Conservation (phyloP, 1,139 yeast genomes). For the Meyerozyma carpophila region DNA sequence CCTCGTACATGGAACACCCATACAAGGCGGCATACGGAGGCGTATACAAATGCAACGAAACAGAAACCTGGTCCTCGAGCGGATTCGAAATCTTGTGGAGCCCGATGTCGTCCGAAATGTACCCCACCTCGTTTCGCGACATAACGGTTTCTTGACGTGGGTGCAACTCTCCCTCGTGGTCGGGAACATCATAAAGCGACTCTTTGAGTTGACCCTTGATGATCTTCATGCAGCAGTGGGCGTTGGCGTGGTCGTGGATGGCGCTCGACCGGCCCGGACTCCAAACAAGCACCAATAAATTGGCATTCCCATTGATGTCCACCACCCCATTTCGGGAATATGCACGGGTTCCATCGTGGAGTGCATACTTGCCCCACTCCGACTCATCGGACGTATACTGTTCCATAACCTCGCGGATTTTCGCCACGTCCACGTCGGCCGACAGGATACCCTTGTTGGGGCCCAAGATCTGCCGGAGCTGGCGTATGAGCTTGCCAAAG, state of each 20-base stretch:
- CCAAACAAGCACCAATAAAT: constrained; percentile 67
- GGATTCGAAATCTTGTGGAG: constrained; percentile 62
- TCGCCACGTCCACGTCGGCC: constrained; percentile 52
- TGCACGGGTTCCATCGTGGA: constrained; percentile 45
- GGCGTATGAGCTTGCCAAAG: constrained; percentile 24
- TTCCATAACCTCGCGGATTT: constrained; percentile 43
- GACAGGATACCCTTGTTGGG: constrained; percentile 33
- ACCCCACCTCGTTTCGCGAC: constrained; percentile 49
- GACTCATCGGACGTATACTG: constrained; percentile 40
- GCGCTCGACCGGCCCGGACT: constrained; percentile 61
- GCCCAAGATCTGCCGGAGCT: constrained; percentile 29
- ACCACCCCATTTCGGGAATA: constrained; percentile 64
- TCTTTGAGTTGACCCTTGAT: constrained; percentile 58
- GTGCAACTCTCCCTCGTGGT: constrained; percentile 20
- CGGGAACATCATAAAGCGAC: constrained; percentile 53
- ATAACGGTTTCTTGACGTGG: constrained; percentile 31
- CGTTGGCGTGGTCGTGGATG: constrained; percentile 74
- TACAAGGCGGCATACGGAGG: constrained; percentile 72
- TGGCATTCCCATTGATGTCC: constrained; percentile 64
- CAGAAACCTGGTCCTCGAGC: constrained; percentile 41
- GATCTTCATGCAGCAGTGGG: constrained; percentile 66
- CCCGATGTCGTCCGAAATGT: constrained; percentile 64
- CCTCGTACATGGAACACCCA: constrained; percentile 62
- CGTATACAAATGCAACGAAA: constrained; percentile 68
- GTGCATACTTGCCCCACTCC: constrained; percentile 61